phyloP scores from a whole-genome alignment of 257 asterid species.

The Nyctanthes arbortristis region DNA sequence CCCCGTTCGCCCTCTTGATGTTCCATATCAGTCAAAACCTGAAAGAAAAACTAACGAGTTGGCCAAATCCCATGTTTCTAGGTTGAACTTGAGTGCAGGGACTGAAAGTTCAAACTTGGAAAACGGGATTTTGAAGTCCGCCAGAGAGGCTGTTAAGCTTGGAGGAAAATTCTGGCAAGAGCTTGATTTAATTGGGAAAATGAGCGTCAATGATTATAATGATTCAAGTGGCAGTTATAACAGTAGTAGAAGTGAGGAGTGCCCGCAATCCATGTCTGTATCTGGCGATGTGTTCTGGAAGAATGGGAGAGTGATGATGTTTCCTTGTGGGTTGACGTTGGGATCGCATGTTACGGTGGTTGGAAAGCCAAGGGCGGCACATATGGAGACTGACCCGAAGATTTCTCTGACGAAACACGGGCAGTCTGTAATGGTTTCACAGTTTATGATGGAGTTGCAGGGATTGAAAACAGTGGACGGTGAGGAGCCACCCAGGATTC shows the following conservation, averaged over 20 bases:
- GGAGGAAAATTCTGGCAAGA: conserved; percentile 77
- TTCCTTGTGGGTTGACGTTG: conserved; percentile 86
- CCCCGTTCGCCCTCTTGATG: conserved; percentile 62
- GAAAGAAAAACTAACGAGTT: conserved; percentile 36
- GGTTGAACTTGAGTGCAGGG: conserved; percentile 59
- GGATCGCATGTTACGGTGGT: conserved; percentile 91
- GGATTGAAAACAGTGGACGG: conserved; percentile 91
- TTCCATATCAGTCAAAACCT: conserved; percentile 38
- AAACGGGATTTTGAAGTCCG: conserved; percentile 58
- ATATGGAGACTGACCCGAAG: conserved; percentile 72
- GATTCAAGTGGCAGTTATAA: not conserved
- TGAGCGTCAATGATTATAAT: conserved; percentile 9
- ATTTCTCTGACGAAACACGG: conserved; percentile 75
- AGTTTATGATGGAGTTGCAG: conserved; percentile 93
- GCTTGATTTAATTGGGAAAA: conserved; percentile 43
- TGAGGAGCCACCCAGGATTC: conserved; percentile 88
- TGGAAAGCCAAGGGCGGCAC: conserved; percentile 75
- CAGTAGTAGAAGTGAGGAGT: conserved; percentile 33
- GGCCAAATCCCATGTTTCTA: conserved; percentile 33
- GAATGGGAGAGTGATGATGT: conserved; percentile 53
- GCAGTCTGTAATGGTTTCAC: conserved; percentile 82
- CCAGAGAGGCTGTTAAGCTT: conserved; percentile 65
- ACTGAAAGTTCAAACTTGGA: conserved; percentile 40
- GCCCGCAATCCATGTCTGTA: conserved; percentile 66
- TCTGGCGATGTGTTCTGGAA: conserved; percentile 54